phyloP scores from a whole-genome alignment of 148 eudicot species.

The Arctostaphylos glauca region DNA sequence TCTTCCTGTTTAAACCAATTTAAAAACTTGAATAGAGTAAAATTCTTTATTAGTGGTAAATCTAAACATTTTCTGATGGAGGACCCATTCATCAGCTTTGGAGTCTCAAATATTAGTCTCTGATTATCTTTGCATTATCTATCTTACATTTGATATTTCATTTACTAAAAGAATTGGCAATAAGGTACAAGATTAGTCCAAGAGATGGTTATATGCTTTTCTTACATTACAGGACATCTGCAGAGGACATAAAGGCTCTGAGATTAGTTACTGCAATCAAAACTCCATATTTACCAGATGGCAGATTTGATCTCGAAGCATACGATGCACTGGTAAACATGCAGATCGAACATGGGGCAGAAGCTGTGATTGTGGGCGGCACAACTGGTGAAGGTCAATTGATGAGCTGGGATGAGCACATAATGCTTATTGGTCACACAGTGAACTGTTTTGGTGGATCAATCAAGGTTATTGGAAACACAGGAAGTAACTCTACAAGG shows the following conservation, averaged over 20 bases:
- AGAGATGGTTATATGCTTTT: not conserved
- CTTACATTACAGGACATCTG: constrained; percentile 60
- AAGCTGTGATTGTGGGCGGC: constrained; percentile 85
- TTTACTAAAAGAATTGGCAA: not conserved
- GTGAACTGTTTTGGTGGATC: constrained; percentile 78
- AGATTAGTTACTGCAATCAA: constrained; percentile 78
- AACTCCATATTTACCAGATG: constrained; percentile 91
- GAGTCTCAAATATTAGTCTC: not conserved
- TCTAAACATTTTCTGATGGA: not conserved
- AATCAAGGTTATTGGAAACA: constrained; percentile 83
- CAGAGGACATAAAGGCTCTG: constrained; percentile 71
- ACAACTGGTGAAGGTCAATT: constrained; percentile 92
- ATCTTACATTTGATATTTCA: not conserved
- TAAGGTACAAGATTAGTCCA: not conserved
- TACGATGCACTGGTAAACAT: constrained; percentile 74
- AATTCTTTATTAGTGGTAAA: not conserved
- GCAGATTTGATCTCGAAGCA: constrained; percentile 89
- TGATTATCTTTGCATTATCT: not conserved
- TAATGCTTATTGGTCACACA: constrained; percentile 91
- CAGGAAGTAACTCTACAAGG: constrained; percentile 90
- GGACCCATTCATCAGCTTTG: not conserved
- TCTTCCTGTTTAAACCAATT: not conserved
- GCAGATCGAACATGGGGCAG: constrained; percentile 78
- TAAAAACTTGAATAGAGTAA: not conserved
- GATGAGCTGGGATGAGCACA: constrained; percentile 96